Conservation (phyloP, 345 rosid species). For the Ailanthus altissimus region DNA sequence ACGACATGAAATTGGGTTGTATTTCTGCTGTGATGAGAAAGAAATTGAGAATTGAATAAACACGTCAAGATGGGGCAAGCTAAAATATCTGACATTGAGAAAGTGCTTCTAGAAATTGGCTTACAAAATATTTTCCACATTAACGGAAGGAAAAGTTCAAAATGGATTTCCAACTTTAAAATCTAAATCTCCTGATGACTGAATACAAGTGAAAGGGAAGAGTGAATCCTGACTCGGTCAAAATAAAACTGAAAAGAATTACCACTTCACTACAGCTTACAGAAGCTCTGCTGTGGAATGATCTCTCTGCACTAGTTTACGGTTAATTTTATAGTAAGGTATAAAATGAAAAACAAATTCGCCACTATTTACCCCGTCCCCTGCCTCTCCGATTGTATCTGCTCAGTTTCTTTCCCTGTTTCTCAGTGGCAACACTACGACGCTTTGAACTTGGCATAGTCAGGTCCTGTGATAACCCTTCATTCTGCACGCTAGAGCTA, state of each 20-base stretch:
- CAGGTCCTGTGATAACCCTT: slow-evolving; percentile 39
- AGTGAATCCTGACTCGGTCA: neutral
- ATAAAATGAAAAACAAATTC: neutral
- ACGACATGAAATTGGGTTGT: too few species aligned
- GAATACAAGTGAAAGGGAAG: neutral
- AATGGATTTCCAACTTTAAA: neutral
- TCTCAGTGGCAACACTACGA: slow-evolving; percentile 35
- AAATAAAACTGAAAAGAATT: neutral
- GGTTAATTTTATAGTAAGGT: slow-evolving; percentile 23
- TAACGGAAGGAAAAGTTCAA: neutral
- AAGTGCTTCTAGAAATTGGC: neutral
- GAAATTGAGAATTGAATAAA: too few species aligned
- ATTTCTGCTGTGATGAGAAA: too few species aligned
- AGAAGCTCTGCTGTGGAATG: neutral
- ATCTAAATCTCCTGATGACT: slow-evolving; percentile 6
- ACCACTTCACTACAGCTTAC: slow-evolving; percentile 17
- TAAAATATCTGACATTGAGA: too few species aligned
- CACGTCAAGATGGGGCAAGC: too few species aligned
- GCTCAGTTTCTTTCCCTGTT: slow-evolving; percentile 42
- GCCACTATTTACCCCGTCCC: slow-evolving; percentile 43
- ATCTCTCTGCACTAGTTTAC: slow-evolving; percentile 25
- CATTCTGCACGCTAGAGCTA: slow-evolving; percentile 52
- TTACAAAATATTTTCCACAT: neutral
- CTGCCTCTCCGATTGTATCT: slow-evolving; percentile 48
- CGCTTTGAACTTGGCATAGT: slow-evolving; percentile 37